Evolutionary conservation across 1,284 basidiomycete species (phyloP), one percentile per base, ranked within the genome.

Genomic region (Neolentinus lepideus): DNA sequence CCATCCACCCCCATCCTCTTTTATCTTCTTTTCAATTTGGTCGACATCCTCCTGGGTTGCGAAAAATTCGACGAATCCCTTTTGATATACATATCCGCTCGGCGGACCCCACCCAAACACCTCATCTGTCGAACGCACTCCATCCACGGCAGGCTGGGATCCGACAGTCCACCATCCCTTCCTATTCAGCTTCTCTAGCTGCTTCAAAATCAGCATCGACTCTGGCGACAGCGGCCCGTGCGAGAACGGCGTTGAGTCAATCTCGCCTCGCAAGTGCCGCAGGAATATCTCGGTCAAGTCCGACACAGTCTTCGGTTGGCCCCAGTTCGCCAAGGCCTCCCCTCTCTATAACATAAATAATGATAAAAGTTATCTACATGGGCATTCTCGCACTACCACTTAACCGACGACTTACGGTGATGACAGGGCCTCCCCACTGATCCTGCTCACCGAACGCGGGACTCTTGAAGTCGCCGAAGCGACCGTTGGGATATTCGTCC

Each of bases 401-500:
- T 27, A 16, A 56, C 36, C n/a, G n/a, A 24, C 50, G 3, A 62
- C 76, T 45, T 63, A 85, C 86, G 53, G 78, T 75, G 31, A 83
- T 71, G 50, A 73, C 76, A 14, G 77, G 75, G 51, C 81, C 80
- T 52, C 85, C 85, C 88, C 88, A 92, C 6, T 78, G 84, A 60
- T 85, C 85, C 61, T 82, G 81, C 51, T 77, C 84, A 56, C 97
- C 97, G 65, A 91, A 99, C 0, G 96, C 96, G 4, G 96, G 96
- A 75, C 91, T 94, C 66, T 97, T 91, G 62, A 91, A 92, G 69
- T 99, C 97, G 59, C 97, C 97, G 70, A 98, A 99, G n/a, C 96
- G 86, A 54, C 96, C 96, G 66, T 99, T 99, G 2, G 96, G 96
- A 69, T 97, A 99, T 68, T 99, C 97, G 68, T 99, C 97, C 96